Evolutionary conservation across 139 green algal genomes (phyloP).

Genomic region (Zygnema circumcarinatum): DNA sequence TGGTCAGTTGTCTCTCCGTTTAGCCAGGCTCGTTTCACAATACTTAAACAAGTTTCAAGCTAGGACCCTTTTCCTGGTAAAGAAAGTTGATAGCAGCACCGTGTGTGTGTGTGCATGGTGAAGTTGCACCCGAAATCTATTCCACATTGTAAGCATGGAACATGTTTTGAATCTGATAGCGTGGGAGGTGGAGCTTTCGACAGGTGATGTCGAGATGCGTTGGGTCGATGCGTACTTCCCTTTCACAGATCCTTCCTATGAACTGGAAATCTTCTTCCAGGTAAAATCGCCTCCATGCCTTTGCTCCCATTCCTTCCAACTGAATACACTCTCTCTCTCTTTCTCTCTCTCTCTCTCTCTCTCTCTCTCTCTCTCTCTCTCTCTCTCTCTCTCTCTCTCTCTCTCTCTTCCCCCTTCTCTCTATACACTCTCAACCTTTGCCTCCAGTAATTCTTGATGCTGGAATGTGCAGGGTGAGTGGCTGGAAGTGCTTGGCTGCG

Average conservation of each 20-base stretch:
- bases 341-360: background rate
- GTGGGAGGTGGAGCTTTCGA: no score
- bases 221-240: constrained; percentile 99
- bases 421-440: background rate
- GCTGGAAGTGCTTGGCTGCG: constrained; percentile 98
- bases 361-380: background rate
- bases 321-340: constrained; percentile 11
- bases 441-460: background rate
- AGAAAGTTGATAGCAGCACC: no score
- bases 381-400: background rate
- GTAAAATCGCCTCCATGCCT: constrained; percentile 48
- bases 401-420: constrained; percentile 1
- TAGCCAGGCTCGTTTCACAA: background rate
- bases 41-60: background rate
- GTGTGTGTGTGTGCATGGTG: no score
- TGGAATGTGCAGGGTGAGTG: constrained; percentile 73
- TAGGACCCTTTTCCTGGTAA: no score
- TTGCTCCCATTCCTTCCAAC: background rate
- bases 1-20: constrained; percentile 56
- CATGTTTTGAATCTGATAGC: no score
- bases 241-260: constrained; percentile 96
- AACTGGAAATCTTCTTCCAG: constrained; percentile 99
- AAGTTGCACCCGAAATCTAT: no score
- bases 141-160: no score
- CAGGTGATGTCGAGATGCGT: constrained; percentile 77